Conservation (phyloP, 306 rosid species). For the apple (Malus domestica) region DNA sequence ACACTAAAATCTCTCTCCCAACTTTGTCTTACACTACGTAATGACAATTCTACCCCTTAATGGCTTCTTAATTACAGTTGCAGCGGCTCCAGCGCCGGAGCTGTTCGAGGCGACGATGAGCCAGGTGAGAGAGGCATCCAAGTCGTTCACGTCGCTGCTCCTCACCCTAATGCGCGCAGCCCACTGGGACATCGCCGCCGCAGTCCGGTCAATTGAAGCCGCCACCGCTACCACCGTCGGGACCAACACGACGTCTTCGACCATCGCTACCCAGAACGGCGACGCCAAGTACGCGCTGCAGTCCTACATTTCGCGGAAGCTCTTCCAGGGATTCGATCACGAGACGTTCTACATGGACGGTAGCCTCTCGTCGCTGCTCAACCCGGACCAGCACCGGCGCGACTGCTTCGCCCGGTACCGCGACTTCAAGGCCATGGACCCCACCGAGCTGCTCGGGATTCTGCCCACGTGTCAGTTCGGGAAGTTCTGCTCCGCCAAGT, state of each 20-base stretch:
- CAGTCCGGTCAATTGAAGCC: conserved; percentile 91
- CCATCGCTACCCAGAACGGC: conserved; percentile 54
- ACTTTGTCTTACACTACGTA: neutral
- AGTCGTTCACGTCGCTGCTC: conserved; percentile 68
- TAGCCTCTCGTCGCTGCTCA: conserved; percentile 82
- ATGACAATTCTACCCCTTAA: neutral
- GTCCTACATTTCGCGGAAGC: conserved; percentile 65
- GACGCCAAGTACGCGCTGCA: conserved; percentile 88
- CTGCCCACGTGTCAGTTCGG: conserved; percentile 85
- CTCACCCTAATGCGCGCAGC: conserved; percentile 91
- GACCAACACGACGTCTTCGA: conserved; percentile 21
- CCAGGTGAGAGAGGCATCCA: conserved; percentile 74
- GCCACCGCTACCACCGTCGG: conserved; percentile 42
- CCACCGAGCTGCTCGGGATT: conserved; percentile 81
- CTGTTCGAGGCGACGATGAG: conserved; percentile 62
- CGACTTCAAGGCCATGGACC: conserved; percentile 92
- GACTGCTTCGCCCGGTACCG: conserved; percentile 78
- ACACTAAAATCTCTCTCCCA: neutral
- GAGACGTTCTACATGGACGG: conserved; percentile 97
- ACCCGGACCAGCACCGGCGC: conserved; percentile 78
- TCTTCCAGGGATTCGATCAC: conserved; percentile 86
- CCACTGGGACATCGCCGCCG: conserved; percentile 90
- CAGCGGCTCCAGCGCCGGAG: conserved; percentile 55
- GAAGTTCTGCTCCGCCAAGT: conserved; percentile 83
- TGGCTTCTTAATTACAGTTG: conserved; percentile 31